Evolutionary conservation across 495 filamentous ascomycete species (phyloP).

Genomic region (Neurospora sp.): DNA sequence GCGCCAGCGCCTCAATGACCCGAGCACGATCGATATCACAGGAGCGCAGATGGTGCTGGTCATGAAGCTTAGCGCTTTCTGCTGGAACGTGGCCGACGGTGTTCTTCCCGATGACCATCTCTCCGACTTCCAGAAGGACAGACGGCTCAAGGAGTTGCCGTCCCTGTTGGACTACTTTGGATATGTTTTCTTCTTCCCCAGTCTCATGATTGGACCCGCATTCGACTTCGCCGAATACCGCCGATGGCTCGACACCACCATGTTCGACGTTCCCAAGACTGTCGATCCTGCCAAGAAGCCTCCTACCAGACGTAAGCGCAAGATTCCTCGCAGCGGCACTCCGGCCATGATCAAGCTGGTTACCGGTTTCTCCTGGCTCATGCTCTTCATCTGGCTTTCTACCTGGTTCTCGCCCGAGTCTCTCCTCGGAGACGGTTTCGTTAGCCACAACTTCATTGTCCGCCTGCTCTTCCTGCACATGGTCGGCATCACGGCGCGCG

Average conservation of each 20-base stretch:
- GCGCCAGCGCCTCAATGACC: conserved; percentile 59
- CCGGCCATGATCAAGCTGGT: conserved; percentile 73
- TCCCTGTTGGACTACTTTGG: conserved; percentile 68
- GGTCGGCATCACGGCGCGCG: conserved; percentile 66
- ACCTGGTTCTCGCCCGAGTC: conserved; percentile 52
- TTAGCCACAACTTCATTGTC: conserved; percentile 55
- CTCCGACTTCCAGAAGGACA: conserved; percentile 76
- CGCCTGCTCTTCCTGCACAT: conserved; percentile 72
- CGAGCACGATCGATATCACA: conserved; percentile 71
- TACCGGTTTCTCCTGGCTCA: conserved; percentile 66
- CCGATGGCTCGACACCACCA: conserved; percentile 83
- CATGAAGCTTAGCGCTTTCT: conserved; percentile 97
- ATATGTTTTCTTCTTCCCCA: conserved; percentile 92
- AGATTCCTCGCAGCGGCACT: conserved; percentile 82
- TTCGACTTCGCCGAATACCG: conserved; percentile 92
- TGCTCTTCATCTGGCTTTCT: conserved; percentile 64
- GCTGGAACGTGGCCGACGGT: conserved; percentile 95
- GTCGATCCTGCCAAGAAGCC: conserved; percentile 72
- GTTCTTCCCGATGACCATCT: conserved; percentile 66
- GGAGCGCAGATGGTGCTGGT: conserved; percentile 96
- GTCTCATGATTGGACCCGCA: conserved; percentile 74
- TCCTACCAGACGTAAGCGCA: conserved; percentile 81
- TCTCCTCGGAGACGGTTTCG: conserved; percentile 46
- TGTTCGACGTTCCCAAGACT: conserved; percentile 78
- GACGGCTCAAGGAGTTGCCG: conserved; percentile 64